Conservation (phyloP, 108 stramenopile genomes). For the Heterococcus sp. region DNA sequence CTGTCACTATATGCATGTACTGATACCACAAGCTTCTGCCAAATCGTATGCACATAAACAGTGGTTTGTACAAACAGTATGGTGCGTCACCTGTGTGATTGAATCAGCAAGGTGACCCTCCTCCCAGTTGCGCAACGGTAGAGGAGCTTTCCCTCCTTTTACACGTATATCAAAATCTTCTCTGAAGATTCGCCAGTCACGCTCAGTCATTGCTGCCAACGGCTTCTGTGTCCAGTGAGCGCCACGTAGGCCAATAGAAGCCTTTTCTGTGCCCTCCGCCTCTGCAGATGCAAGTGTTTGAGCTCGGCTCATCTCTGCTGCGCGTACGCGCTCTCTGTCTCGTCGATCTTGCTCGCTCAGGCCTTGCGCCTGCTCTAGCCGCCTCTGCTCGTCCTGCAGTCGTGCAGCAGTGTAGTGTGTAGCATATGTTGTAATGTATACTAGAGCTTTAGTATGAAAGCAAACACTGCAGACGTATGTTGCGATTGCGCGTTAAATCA, state of each 20-base stretch:
- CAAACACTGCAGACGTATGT: too few species aligned
- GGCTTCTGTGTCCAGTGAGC: conserved; percentile 53
- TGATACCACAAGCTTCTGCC: too few species aligned
- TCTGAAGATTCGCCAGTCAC: conserved; percentile 96
- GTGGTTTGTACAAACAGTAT: too few species aligned
- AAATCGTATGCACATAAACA: too few species aligned
- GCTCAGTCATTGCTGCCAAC: conserved; percentile 75
- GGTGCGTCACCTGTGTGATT: too few species aligned
- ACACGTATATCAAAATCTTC: conserved; percentile 94
- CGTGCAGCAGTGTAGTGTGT: too few species aligned
- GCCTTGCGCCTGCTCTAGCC: conserved; percentile 18
- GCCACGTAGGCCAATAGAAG: conserved; percentile 7
- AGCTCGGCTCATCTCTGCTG: background rate
- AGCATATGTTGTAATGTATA: too few species aligned
- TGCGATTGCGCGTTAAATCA: too few species aligned
- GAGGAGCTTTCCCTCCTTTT: conserved; percentile 76
- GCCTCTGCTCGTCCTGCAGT: conserved; percentile 33
- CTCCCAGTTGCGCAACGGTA: conserved; percentile 43
- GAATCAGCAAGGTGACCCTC: conserved; percentile 52
- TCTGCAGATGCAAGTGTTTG: background rate
- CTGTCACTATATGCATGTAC: too few species aligned
- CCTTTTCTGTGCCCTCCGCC: background rate
- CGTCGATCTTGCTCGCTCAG: conserved; percentile 22
- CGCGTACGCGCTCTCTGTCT: conserved; percentile 24
- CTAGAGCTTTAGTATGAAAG: too few species aligned